Percentiles rank a stretch among this genome's conserved stretches.
Conservation (phyloP, 345 rosid species). For the Citrus maxima region DNA sequence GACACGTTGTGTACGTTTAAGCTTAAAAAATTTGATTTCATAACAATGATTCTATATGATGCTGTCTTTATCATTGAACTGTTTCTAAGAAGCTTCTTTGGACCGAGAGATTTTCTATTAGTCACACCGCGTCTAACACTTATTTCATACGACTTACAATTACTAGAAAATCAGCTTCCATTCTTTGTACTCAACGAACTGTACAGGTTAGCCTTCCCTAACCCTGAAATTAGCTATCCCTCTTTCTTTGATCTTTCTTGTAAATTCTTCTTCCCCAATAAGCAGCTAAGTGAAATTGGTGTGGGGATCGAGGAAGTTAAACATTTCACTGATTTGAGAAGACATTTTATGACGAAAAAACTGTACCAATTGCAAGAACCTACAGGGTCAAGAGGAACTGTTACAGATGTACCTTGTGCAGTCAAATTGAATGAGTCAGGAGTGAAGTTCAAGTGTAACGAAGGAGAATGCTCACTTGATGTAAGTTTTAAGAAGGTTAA, state of each 20-base stretch:
- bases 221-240: not conserved
- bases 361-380: not conserved
- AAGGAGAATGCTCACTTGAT: not conserved
- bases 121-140: not conserved
- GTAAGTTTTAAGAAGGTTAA: not conserved
- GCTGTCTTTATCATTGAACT: conserved; percentile 14
- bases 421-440: not conserved
- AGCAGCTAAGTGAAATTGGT: not conserved
- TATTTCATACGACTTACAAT: not conserved
- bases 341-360: not conserved
- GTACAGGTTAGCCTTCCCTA: not conserved
- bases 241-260: not conserved
- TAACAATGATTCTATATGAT: not conserved
- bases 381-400: not conserved
- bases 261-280: fast-evolving
- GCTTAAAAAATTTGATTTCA: not conserved
- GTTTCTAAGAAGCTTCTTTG: not conserved
- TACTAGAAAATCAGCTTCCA: conserved; percentile 22
- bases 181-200: not conserved
- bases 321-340: conserved; percentile 8
- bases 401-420: not conserved
- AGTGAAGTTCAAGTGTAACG: not conserved
- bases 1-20: not conserved
- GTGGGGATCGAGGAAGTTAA: not conserved
- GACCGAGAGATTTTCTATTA: not conserved